A percentile compares a stretch with the other conserved stretches of the same genome.
These are phyloP conservation scores for Euphorbia tirucalli DNA, from an alignment of 345 rosid species.

Conservation along the genomic window DNA sequence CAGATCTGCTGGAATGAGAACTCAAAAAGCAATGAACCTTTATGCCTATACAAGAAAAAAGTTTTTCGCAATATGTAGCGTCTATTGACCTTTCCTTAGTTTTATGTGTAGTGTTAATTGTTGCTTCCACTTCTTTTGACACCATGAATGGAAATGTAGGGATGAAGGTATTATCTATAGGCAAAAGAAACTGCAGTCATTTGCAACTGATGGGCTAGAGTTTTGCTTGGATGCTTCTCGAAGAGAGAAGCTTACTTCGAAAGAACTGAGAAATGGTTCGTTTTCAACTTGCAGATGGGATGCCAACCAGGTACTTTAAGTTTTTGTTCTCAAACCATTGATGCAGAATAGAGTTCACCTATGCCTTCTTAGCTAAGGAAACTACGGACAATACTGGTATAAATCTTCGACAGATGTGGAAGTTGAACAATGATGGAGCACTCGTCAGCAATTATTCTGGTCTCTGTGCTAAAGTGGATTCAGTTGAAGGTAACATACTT, in stretches of 20 bases:
- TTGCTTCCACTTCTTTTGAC: background rate
- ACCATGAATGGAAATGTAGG: slow-evolving; percentile 37
- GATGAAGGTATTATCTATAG: slow-evolving; percentile 43
- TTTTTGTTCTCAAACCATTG: background rate
- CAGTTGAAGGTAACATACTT: slow-evolving; percentile 45
- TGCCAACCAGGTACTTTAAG: slow-evolving; percentile 66
- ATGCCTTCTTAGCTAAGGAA: background rate
- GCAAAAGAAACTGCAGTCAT: slow-evolving; percentile 46
- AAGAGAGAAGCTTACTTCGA: slow-evolving; percentile 58
- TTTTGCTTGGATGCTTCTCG: slow-evolving; percentile 77
- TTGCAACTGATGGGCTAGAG: slow-evolving; percentile 49
- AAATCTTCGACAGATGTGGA: slow-evolving; percentile 67
- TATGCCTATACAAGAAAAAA: slow-evolving; percentile 69
- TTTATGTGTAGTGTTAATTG: background rate
- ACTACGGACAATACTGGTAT: background rate
- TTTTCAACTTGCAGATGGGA: slow-evolving; percentile 68
- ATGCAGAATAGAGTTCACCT: slow-evolving; percentile 3
- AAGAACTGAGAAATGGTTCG: slow-evolving; percentile 49
- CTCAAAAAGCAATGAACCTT: slow-evolving; percentile 32
- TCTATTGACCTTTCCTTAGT: slow-evolving; percentile 5
- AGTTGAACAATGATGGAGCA: slow-evolving; percentile 54
- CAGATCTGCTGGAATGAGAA: slow-evolving; percentile 69
- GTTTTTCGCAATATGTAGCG: slow-evolving; percentile 49
- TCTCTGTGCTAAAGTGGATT: slow-evolving; percentile 68
- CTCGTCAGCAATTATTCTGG: slow-evolving; percentile 75